Conservation (phyloP, 805 yeast species). For the Myxozyma geophila region DNA sequence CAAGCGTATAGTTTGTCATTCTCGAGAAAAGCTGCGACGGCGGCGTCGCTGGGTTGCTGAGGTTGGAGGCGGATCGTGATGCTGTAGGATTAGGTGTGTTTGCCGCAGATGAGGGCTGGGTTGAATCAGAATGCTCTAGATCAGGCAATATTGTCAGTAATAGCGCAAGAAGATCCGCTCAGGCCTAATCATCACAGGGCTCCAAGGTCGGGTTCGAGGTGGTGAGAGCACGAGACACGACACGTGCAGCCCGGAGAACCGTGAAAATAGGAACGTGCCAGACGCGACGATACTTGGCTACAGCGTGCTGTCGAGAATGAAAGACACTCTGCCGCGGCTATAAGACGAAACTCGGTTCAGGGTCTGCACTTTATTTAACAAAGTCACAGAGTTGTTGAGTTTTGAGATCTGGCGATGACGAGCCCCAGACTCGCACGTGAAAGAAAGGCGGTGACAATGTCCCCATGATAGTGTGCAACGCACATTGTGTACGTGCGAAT, state of each 20-base stretch:
- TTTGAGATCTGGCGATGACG: background rate
- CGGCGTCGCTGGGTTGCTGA: background rate
- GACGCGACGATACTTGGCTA: too few relatives aligned
- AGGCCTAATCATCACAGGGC: constrained; percentile 6
- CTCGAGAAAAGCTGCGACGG: constrained; percentile 32
- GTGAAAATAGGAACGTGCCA: too few relatives aligned
- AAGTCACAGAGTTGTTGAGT: constrained; percentile 3
- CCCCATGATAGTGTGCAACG: background rate
- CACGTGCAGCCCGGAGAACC: background rate
- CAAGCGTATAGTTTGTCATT: constrained; percentile 39
- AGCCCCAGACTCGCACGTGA: constrained; percentile 21
- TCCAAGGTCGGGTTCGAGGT: background rate
- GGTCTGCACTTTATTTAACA: background rate
- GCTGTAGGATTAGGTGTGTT: background rate
- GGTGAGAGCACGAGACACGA: background rate
- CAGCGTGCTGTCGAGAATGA: too few relatives aligned
- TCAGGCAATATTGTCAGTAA: background rate
- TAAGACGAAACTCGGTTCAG: background rate
- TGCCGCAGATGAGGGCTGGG: background rate
- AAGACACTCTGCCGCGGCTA: background rate
- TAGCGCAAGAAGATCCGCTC: background rate
- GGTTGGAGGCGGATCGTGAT: background rate
- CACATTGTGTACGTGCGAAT: background rate
- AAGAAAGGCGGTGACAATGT: background rate
- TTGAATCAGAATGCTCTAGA: background rate